Base-by-base conservation (phyloP, 805 yeast genomes). In the Nakazawaea sp. region DNA sequence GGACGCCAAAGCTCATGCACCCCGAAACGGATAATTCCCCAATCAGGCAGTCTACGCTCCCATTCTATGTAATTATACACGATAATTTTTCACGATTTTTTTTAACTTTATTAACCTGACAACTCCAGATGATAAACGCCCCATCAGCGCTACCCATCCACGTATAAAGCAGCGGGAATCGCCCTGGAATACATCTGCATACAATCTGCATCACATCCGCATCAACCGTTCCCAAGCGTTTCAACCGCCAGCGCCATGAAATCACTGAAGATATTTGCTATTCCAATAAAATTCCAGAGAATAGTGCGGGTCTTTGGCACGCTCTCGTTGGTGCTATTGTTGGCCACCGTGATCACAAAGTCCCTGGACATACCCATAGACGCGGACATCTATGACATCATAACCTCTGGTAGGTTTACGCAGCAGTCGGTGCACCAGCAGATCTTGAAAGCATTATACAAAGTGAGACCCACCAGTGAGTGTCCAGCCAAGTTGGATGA, bases 381-480 rank as follows among this genome's bases (percentile, higher is more conserved):
- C 19, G 15, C 20, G 13, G 40, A 37, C 6, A 15, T 37, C 9
- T 37, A 37, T 23, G 40, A 37, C n/a, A 32, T 37, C 6, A 32
- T 37, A 10, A 28, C 36, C 7, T 37, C 40, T 4, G 40, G 36
- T 5, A 26, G 23, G 18, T 32, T 37, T 10, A 21, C 40, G 3
- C 33, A 37, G 20, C 32, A 24, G 21, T 27, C 33, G 5, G 17
- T 28, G 9, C 28, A 37, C 20, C 18, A 17, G 15, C 36, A 32
- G 32, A 37, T 37, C 2, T 37, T 37, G 19, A 32, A 25, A 25
- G 21, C 15, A 18, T 23, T 37, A 13, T 6, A 9, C 8, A 26
- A 27, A 20, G 40, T 37, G 29, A 13, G 31, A 6, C 40, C 40
- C 15, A 12, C 20, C 1, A 18, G 13, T 11, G 27, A 30, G 9